A percentile compares a stretch with the other conserved stretches of the same genome.
Evolutionary conservation across 2,329 filamentous ascomycete species (phyloP).

Genomic region (Ceratocystiopsis brevicomis): DNA sequence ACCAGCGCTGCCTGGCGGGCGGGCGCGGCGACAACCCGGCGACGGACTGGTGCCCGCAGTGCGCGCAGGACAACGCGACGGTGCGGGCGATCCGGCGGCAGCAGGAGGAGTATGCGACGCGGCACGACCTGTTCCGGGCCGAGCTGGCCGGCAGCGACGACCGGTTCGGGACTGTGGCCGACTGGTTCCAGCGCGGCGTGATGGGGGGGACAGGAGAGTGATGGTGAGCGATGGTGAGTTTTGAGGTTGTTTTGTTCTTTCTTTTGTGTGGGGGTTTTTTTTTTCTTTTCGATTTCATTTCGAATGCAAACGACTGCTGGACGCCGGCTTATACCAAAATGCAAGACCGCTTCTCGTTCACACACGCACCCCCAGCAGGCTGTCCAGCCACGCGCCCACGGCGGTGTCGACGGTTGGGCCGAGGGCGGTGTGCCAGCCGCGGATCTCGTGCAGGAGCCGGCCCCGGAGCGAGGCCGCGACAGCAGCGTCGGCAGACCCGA

Average conservation of each 20-base stretch:
- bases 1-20: conserved; percentile 56
- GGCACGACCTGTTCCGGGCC: conserved; percentile 76
- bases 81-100: conserved; percentile 71
- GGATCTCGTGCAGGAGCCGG: conserved; percentile 12
- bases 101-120: conserved; percentile 68
- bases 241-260: neutral
- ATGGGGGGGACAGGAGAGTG: conserved; percentile 36
- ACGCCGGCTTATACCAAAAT: too few relatives aligned
- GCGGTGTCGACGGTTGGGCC: neutral
- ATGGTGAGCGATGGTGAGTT: too few relatives aligned
- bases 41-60: conserved; percentile 63
- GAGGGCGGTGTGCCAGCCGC: conserved; percentile 14
- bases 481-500: conserved; percentile 4
- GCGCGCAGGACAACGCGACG: conserved; percentile 66
- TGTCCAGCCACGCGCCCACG: conserved; percentile 14
- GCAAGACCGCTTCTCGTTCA: too few relatives aligned
- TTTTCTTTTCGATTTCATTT: neutral
- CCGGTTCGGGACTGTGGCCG: conserved; percentile 74
- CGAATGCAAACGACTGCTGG: too few relatives aligned
- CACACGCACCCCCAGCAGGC: conserved; percentile 12
- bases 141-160: conserved; percentile 62
- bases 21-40: conserved; percentile 23
- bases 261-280: neutral
- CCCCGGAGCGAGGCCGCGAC: conserved; percentile 9
- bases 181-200: conserved; percentile 88